Conservation (phyloP, 1,284 basidiomycete genomes). For the Schizophyllum amplum region DNA sequence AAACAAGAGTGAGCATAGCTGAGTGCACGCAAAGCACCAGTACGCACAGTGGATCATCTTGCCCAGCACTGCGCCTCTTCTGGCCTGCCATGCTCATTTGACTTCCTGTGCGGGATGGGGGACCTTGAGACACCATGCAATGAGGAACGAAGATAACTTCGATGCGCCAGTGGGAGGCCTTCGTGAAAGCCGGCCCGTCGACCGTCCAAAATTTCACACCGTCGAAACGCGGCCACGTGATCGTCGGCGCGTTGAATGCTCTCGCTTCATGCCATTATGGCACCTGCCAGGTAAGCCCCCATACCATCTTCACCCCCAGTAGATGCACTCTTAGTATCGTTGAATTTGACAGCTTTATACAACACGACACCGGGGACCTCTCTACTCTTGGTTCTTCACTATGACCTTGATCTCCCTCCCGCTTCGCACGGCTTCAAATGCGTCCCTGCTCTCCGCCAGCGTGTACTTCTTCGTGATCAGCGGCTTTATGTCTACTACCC, state of each 20-base stretch:
- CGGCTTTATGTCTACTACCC: not conserved
- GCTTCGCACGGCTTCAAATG: not conserved
- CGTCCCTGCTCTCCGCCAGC: conserved; percentile 2
- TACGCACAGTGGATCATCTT: conserved; percentile 8
- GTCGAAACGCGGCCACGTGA: no score
- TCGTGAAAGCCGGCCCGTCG: no score
- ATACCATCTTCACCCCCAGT: no score
- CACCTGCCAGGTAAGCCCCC: no score
- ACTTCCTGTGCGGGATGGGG: not conserved
- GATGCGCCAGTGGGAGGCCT: no score
- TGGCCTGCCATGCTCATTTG: not conserved
- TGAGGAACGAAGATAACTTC: no score
- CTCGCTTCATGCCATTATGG: no score
- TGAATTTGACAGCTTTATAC: not conserved
- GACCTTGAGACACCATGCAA: not conserved
- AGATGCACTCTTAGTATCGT: no score
- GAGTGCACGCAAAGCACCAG: not conserved
- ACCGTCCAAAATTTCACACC: no score
- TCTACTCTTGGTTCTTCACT: not conserved
- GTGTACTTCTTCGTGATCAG: not conserved
- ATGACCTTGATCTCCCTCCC: not conserved
- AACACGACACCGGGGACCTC: not conserved
- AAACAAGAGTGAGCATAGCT: not conserved
- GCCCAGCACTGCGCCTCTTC: not conserved
- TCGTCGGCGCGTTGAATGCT: no score